Base-by-base conservation (phyloP, 176 grass and related monocot species). In the Eleusine coracana region DNA sequence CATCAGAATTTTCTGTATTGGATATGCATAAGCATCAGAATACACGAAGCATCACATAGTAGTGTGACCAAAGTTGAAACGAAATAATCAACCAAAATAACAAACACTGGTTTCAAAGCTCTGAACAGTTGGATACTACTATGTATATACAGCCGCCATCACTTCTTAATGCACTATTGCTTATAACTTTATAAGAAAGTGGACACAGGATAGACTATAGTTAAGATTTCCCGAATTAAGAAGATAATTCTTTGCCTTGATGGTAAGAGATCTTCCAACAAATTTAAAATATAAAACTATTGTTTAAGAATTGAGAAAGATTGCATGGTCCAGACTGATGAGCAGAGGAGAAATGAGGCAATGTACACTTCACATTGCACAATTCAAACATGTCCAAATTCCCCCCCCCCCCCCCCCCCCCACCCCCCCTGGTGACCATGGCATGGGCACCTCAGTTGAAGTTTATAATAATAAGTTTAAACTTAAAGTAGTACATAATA, bases 101-200 rank as follows among this genome's bases (percentile, higher is more conserved):
- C 25, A 77, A 21, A 25, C 10, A 49, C 16, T 79, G 23, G 37
- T 67, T 83, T 73, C 66, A 78, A 67, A 56, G 64, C n/a, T 80
- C 58, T 41, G 15, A 75, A n/a, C 13, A 54, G 4, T 71, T 68
- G 60, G 44, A 27, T 10, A 29, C 10, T 14, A 13, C 46, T 42
- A 42, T 7, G 4, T 42, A 42, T 42, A 44, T 44, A 8, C 14
- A 39, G 45, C 59, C 46, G 31, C 31, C 7, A 23, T 54, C 23
- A 77, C 18, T 36, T 41, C 1, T 70, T 76, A 76, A 15, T 66
- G 76, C 41, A 21, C 23, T 13, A 20, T 48, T 11, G 11, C 31
- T 23, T 50, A 69, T 76, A 31, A 29, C 58, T 52, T 25, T 20
- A 10, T 28, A 69, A 66, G 31, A 48, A 11, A 31, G 15, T 3